Evolutionary conservation across 2,329 filamentous ascomycete genomes (phyloP).

Genomic region (Xylariaceae sp.): DNA sequence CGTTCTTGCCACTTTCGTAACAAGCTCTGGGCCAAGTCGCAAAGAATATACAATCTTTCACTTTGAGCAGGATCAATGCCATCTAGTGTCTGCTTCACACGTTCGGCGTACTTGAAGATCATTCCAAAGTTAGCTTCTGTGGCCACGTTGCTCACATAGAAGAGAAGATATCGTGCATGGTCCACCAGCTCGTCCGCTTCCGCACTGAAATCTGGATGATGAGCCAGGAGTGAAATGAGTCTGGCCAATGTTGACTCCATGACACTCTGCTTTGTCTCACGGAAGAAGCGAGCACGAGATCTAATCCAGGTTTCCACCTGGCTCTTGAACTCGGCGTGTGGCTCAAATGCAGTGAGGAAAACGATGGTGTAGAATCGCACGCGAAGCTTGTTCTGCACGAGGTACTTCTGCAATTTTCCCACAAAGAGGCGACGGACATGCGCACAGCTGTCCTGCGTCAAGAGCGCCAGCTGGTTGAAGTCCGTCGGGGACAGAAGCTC

Average conservation of each 20-base stretch:
- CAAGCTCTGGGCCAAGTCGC: conserved; percentile 77
- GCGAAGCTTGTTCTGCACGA: conserved; percentile 65
- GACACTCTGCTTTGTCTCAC: conserved; percentile 53
- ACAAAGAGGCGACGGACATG: conserved; percentile 76
- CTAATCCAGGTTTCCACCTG: conserved; percentile 84
- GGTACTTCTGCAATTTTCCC: conserved; percentile 83
- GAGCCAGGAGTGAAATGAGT: conserved; percentile 80
- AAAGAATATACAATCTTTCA: conserved; percentile 76
- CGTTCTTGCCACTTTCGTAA: conserved; percentile 82
- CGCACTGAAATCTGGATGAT: conserved; percentile 82
- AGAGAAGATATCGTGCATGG: conserved; percentile 83
- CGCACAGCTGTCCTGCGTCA: conserved; percentile 71
- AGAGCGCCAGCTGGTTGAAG: conserved; percentile 76
- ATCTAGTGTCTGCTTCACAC: conserved; percentile 85
- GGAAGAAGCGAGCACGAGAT: conserved; percentile 66
- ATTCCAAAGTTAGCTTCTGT: conserved; percentile 82
- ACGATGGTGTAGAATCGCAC: conserved; percentile 82
- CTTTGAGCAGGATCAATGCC: conserved; percentile 63
- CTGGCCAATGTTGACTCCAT: conserved; percentile 80
- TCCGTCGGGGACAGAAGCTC: conserved; percentile 63
- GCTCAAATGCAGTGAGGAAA: conserved; percentile 90
- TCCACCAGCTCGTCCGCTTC: conserved; percentile 66
- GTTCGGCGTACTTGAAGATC: conserved; percentile 87
- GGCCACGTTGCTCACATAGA: conserved; percentile 77
- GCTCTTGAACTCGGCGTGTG: conserved; percentile 64